Conservation (phyloP, 1,284 basidiomycete species). For the Microbotryum intermedium region DNA sequence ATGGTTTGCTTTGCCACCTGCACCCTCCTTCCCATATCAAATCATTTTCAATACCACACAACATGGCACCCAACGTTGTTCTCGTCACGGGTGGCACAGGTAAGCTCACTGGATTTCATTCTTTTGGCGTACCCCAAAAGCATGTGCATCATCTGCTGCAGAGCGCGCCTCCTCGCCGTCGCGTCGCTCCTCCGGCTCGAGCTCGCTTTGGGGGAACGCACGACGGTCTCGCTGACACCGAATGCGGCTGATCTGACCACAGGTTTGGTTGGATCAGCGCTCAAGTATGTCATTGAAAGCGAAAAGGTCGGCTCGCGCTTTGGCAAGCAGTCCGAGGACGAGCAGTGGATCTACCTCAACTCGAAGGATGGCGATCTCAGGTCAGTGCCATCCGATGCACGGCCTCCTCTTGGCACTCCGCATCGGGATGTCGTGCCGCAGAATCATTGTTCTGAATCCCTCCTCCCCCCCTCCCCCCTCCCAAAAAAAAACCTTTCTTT, state of each 20-base stretch:
- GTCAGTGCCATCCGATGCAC: conserved; percentile 41
- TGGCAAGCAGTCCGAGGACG: conserved; percentile 56
- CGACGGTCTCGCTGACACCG: too few relatives aligned
- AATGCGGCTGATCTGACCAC: conserved; percentile 34
- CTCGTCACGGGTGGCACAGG: conserved; percentile 57
- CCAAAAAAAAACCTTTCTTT: background rate
- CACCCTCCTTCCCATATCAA: background rate
- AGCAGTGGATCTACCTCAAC: conserved; percentile 73
- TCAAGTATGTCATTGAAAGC: conserved; percentile 64
- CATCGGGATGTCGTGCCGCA: too few relatives aligned
- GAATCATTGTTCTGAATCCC: too few relatives aligned
- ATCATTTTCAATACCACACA: background rate
- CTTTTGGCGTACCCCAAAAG: background rate
- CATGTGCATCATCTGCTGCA: too few relatives aligned
- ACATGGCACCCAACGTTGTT: conserved; percentile 15
- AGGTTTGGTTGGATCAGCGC: conserved; percentile 75
- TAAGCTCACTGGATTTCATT: background rate
- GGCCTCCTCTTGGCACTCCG: too few relatives aligned
- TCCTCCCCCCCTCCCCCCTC: too few relatives aligned
- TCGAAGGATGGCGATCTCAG: conserved; percentile 68
- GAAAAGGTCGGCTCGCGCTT: conserved; percentile 67
- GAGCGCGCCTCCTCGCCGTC: too few relatives aligned
- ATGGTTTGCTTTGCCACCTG: background rate
- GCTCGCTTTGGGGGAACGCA: too few relatives aligned
- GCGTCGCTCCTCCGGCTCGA: too few relatives aligned